phyloP scores from a whole-genome alignment of 345 rosid species.

The Excoecaria cochinchinensis region DNA sequence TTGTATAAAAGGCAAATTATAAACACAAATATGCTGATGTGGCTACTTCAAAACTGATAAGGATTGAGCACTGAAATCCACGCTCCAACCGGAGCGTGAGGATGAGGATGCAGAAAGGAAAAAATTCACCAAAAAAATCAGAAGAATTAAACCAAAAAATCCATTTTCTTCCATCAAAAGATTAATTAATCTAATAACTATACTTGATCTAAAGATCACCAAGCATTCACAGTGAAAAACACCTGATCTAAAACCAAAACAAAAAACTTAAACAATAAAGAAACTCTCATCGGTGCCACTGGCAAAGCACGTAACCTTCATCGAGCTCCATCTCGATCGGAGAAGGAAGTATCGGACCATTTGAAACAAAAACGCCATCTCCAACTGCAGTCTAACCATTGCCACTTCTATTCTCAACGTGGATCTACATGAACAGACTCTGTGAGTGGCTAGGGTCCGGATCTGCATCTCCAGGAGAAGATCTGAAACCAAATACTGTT shows the following conservation, averaged over 20 bases:
- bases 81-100: no score
- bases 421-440: constrained; percentile 47
- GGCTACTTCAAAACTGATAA: no score
- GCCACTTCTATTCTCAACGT: constrained; percentile 54
- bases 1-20: no score
- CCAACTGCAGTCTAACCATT: constrained; percentile 37
- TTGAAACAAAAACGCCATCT: constrained; percentile 44
- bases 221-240: not conserved
- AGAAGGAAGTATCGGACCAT: constrained; percentile 72
- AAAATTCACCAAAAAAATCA: no score
- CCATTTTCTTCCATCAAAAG: not conserved
- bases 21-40: no score
- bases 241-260: constrained; percentile 30
- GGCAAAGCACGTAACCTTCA: constrained; percentile 63
- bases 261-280: not conserved
- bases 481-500: constrained; percentile 50
- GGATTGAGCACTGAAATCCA: no score
- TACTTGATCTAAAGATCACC: not conserved
- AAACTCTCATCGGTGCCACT: constrained; percentile 72
- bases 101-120: no score
- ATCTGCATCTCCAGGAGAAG: constrained; percentile 34
- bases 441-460: constrained; percentile 45
- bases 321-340: constrained; percentile 64
- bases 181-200: not conserved
- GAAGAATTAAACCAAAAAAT: no score